phyloP scores from a whole-genome alignment of 2,329 filamentous ascomycete genomes.

The Calonectria pseudoturangicola region DNA sequence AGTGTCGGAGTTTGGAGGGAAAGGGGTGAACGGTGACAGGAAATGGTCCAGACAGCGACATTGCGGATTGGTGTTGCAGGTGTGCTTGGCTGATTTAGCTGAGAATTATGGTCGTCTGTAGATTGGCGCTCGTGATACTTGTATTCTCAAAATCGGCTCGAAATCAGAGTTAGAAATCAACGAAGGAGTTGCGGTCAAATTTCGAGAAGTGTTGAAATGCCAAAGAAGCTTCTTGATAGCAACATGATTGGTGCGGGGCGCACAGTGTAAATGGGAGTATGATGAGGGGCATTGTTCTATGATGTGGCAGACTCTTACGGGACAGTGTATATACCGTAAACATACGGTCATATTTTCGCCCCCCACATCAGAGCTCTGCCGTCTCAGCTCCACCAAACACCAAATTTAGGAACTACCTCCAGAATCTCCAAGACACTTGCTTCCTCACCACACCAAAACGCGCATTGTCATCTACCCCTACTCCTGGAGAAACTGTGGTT shows the following conservation, averaged over 20 bases:
- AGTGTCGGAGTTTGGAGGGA: conserved; percentile 61
- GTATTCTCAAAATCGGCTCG: neutral
- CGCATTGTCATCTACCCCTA: neutral
- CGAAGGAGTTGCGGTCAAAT: neutral
- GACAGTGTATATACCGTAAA: neutral
- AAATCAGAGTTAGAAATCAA: neutral
- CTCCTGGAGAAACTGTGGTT: neutral
- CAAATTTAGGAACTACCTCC: conserved; percentile 29
- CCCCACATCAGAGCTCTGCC: conserved; percentile 11
- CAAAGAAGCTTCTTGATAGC: neutral
- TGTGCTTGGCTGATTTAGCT: neutral
- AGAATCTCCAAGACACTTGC: conserved; percentile 8
- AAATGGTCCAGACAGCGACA: conserved; percentile 60
- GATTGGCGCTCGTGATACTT: neutral
- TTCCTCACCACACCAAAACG: conserved; percentile 3
- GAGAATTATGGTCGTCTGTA: neutral
- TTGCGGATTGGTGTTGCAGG: conserved; percentile 37
- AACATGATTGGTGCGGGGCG: conserved; percentile 8
- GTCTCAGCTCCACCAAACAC: conserved; percentile 26
- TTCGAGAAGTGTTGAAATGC: neutral
- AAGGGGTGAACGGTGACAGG: conserved; percentile 68
- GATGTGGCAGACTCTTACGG: no score
- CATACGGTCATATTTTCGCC: conserved; percentile 19
- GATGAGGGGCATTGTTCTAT: neutral
- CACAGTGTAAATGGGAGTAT: neutral